Conservation (phyloP, 1,284 basidiomycete genomes). For the Gomphus bonarii region DNA sequence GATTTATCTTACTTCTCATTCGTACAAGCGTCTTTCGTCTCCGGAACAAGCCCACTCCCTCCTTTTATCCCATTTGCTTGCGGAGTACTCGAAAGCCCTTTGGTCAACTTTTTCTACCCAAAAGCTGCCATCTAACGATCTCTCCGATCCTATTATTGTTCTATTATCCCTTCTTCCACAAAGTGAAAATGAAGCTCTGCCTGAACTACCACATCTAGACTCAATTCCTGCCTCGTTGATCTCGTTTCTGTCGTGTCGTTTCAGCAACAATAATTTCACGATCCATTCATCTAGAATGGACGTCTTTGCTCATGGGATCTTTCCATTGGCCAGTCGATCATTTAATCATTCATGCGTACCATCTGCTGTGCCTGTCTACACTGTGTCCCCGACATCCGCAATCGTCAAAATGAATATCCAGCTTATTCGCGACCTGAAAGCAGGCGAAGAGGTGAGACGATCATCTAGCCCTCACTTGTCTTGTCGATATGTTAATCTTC, state of each 20-base stretch:
- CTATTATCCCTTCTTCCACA: slow-evolving; percentile 46
- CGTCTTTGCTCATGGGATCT: slow-evolving; percentile 59
- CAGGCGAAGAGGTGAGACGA: slow-evolving; percentile 49
- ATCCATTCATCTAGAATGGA: slow-evolving; percentile 53
- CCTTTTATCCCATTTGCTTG: slow-evolving; percentile 51
- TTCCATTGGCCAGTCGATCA: slow-evolving; percentile 56
- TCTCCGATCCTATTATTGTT: slow-evolving; percentile 22
- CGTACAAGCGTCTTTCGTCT: slow-evolving; percentile 35
- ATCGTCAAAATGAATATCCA: slow-evolving; percentile 46
- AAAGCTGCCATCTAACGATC: slow-evolving; percentile 12
- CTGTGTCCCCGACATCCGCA: slow-evolving; percentile 27
- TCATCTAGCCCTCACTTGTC: slow-evolving; percentile 1
- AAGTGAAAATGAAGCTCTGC: slow-evolving; percentile 11
- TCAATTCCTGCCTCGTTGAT: slow-evolving; percentile 19
- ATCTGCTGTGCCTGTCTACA: slow-evolving; percentile 57
- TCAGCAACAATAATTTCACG: slow-evolving; percentile 69
- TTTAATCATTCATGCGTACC: slow-evolving; percentile 74
- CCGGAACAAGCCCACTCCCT: slow-evolving; percentile 51
- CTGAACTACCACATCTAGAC: slow-evolving; percentile 20
- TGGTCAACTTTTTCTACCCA: slow-evolving; percentile 9
- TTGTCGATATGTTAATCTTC: not conserved
- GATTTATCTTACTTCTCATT: slow-evolving; percentile 31
- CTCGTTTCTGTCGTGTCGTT: slow-evolving; percentile 40
- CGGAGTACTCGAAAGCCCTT: slow-evolving; percentile 23
- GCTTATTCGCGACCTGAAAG: slow-evolving; percentile 41